Evolutionary conservation across 768 basidiomycete genomes (phyloP), one percentile per base, ranked within the genome.

Genomic region (Tylopilus balloui): DNA sequence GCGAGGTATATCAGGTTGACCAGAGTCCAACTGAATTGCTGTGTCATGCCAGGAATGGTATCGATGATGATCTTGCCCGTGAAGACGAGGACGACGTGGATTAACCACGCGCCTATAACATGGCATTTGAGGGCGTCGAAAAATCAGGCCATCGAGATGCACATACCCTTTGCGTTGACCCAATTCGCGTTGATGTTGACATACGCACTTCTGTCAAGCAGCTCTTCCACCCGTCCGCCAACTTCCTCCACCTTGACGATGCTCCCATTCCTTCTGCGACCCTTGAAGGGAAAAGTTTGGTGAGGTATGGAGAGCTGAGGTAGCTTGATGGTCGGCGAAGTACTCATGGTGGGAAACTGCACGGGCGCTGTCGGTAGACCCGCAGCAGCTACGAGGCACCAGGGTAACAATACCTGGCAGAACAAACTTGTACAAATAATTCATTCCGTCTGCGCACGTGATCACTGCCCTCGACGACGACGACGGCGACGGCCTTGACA

Each of bases 1-100:
- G 85, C 79, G 53, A 93, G 86, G 70, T 99, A 99, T 54, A 87
- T 66, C 35, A 97, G 71, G 65, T 96, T 95, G 53, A 92, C 88
- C 35, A 92, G 73, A 9, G 94, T 95, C 96, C 96, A 99, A 65
- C 92, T 92, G 39, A 92, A 74, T 71, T 97, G 83, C 66, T 91
- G 92, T 7, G 85, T 86, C 80, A 98, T 92, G 25, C 92, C 91
- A 0, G 96, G 96, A 37, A 98, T 76, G 15, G 87, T 87, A 73
- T 98, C 95, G 61, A 99, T 80, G 59, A 94, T 78, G 55, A 98
- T 79, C 72, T 98, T 99, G 48, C 90, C 92, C 20, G 81, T 70
- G 45, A 88, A 76, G 60, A 99, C 92, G 63, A 99, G 82, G 34
- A 98, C 85, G 47, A 94, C 81, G 67, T 99, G 96, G 52, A 99